These are phyloP conservation scores for Glarea lozoyensis DNA, from an alignment of 495 filamentous ascomycete genomes.

Conservation along the genomic window DNA sequence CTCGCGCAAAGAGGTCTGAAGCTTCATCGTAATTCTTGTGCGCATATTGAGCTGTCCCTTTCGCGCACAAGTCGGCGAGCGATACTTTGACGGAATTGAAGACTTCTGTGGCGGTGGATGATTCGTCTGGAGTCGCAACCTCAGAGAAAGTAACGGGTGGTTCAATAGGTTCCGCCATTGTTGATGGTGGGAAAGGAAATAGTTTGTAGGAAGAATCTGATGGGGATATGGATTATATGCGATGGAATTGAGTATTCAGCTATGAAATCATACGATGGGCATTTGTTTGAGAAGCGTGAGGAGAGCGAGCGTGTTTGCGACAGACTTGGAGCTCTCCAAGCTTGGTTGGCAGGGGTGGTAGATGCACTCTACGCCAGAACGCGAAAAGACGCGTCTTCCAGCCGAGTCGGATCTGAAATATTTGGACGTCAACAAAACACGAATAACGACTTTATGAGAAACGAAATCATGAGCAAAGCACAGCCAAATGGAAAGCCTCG, in stretches of 20 bases:
- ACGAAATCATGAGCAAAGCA: slow-evolving; percentile 11
- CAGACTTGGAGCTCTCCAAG: slow-evolving; percentile 4
- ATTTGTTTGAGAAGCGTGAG: background rate
- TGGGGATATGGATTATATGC: background rate
- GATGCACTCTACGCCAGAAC: background rate
- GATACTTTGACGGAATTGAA: slow-evolving; percentile 36
- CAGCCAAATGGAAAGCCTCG: slow-evolving; percentile 15
- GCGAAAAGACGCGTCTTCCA: slow-evolving; percentile 7
- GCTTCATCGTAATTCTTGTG: slow-evolving; percentile 79
- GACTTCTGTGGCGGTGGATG: slow-evolving; percentile 11
- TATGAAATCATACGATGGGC: background rate
- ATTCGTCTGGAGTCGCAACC: background rate
- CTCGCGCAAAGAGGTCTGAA: slow-evolving; percentile 78
- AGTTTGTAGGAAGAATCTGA: too few species aligned
- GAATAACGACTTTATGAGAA: background rate
- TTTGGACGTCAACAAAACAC: background rate
- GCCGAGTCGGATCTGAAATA: background rate
- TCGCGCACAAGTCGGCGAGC: slow-evolving; percentile 48
- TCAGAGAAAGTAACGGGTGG: slow-evolving; percentile 10
- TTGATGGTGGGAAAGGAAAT: too few species aligned
- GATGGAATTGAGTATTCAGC: background rate
- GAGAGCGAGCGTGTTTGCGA: slow-evolving; percentile 8
- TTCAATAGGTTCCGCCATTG: slow-evolving; percentile 18
- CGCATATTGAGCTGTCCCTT: slow-evolving; percentile 54
- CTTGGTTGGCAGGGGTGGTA: slow-evolving; percentile 4